Conservation (phyloP, 495 filamentous ascomycete genomes). For the Collariella sp. region DNA sequence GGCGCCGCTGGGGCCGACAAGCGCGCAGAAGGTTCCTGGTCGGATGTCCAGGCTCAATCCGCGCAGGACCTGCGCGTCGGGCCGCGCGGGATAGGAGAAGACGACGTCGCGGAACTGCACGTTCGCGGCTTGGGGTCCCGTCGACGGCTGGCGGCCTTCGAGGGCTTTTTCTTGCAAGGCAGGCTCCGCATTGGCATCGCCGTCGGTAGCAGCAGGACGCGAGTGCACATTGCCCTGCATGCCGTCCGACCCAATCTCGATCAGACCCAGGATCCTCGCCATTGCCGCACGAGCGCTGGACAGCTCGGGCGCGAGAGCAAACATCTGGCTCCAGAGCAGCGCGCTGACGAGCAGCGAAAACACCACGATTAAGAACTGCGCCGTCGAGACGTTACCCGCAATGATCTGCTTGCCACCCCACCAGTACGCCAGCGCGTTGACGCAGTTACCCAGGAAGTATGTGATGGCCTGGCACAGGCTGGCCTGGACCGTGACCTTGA, state of each 20-base stretch:
- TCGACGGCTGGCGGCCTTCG: constrained; percentile 49
- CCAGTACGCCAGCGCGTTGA: constrained; percentile 70
- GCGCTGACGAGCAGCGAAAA: constrained; percentile 32
- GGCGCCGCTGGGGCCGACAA: constrained; percentile 63
- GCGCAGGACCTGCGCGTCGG: constrained; percentile 43
- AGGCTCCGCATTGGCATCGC: not conserved
- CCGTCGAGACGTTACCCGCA: constrained; percentile 52
- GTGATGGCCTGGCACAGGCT: constrained; percentile 59
- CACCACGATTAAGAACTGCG: constrained; percentile 78
- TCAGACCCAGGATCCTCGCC: constrained; percentile 14
- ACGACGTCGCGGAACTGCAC: constrained; percentile 49
- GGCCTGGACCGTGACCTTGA: constrained; percentile 14
- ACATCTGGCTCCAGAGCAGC: constrained; percentile 28
- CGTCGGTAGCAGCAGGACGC: not conserved
- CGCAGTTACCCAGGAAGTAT: constrained; percentile 68
- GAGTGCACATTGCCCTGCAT: constrained; percentile 3
- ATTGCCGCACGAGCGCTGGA: constrained; percentile 22
- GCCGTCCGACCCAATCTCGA: constrained; percentile 12
- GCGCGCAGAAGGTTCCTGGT: constrained; percentile 54
- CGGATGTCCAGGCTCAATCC: constrained; percentile 47
- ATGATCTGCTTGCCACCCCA: constrained; percentile 67
- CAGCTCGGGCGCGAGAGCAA: constrained; percentile 27
- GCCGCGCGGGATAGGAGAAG: constrained; percentile 52
- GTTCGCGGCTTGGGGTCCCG: constrained; percentile 46
- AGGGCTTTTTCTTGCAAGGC: constrained; percentile 13